Base-by-base conservation (phyloP, 2,329 filamentous ascomycete species). In the Beauveria pseudobassiana region DNA sequence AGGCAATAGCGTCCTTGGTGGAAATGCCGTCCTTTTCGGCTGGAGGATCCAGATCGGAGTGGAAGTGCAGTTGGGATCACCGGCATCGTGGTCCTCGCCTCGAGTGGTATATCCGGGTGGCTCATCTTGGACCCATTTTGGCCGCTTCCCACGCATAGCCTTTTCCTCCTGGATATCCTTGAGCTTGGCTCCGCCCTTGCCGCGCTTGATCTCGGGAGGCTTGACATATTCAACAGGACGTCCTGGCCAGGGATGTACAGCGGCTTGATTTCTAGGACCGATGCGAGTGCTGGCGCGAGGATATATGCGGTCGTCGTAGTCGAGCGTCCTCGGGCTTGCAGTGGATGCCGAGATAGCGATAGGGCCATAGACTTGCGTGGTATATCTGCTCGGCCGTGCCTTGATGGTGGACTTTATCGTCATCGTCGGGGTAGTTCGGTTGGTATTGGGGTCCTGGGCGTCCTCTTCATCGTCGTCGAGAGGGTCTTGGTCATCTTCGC, bases 231-330 rank as follows among this genome's bases (percentile, higher is more conserved):
- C 82, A n/a, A 98, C 87, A 0, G 92, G 87, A 59, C 86, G 86
- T 5, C 93, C 95, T 61, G 88, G 88, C 95, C 95, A 99, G 6
- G 89, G 82, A 54, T 84, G 80, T 40, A 96, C 90, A 67, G 87
- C 88, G 4, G 95, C 93, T 77, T 99, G 95, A 73, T 98, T 92
- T 61, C 92, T 87, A 10, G 92, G 91, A 8, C 95, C 95, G 43
- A 98, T 80, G 43, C 95, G 88, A 61, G 95, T 98, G 71, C 93
- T 96, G 18, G 95, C 93, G 66, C 95, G 88, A 9, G 95, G 95
- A 71, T 98, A 98, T 66, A 99, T 98, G 65, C 95, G 88, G 73
- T 99, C 95, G 70, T 99, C 95, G 71, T 96, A 96, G 73, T 99
- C 95, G 34, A 0, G 91, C 95, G 76, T 99, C 95, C 74, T 98